Evolutionary conservation across 2,329 filamentous ascomycete genomes (phyloP).

Genomic region (Tolypocladium capitatum): DNA sequence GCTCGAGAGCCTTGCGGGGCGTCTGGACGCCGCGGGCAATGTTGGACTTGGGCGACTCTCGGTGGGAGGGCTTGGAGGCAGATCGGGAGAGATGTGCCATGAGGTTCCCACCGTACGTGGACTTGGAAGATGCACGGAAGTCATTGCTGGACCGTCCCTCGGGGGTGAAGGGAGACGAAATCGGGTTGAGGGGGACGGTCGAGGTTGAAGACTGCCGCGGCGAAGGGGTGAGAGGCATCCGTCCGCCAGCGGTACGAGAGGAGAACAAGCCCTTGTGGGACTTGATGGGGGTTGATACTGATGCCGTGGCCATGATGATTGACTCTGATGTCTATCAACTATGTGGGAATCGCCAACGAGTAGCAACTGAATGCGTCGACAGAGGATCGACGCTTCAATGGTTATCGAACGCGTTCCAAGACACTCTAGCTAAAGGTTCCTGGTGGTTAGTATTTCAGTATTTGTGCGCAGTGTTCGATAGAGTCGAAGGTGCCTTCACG

Average conservation of each 20-base stretch:
- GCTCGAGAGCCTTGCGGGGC: conserved; percentile 70
- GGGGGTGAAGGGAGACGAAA: conserved; percentile 68
- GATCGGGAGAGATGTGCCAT: conserved; percentile 66
- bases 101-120: conserved; percentile 69
- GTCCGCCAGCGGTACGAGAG: conserved; percentile 82
- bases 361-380: conserved; percentile 34
- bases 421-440: conserved; percentile 47
- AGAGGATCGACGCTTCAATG: conserved; percentile 23
- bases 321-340: conserved; percentile 10
- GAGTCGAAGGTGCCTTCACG: conserved; percentile 28
- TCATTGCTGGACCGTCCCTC: conserved; percentile 43
- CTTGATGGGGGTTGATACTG: conserved; percentile 84
- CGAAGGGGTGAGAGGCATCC: conserved; percentile 88
- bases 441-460: conserved; percentile 34
- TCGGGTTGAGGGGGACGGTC: conserved; percentile 35
- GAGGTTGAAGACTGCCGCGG: conserved; percentile 54
- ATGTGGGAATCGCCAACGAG: conserved; percentile 23
- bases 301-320: conserved; percentile 62
- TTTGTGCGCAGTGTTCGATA: conserved; percentile 32
- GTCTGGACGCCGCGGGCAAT: conserved; percentile 65
- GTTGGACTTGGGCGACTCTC: conserved; percentile 92
- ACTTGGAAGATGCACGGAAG: conserved; percentile 45
- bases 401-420: conserved; percentile 40
- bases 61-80: conserved; percentile 51
- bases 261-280: conserved; percentile 89